A percentile compares a stretch with the other conserved stretches of the same genome.
phyloP scores from a whole-genome alignment of 495 filamentous ascomycete species.

The Hapsidospora chrysogenum region DNA sequence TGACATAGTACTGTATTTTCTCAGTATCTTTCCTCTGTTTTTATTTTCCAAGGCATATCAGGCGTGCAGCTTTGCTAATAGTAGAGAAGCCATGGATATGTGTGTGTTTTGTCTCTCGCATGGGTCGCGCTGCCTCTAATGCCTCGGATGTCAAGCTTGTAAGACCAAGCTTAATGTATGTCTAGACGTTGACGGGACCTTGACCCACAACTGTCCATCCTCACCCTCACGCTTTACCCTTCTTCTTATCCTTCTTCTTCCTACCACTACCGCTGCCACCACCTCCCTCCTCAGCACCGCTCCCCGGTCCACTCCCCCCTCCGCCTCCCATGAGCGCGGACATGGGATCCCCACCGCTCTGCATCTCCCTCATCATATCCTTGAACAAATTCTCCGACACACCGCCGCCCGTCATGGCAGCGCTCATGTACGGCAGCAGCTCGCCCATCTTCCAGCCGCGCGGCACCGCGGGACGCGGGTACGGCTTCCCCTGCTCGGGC shows the following conservation, averaged over 20 bases:
- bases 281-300: conserved; percentile 8
- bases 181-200: too few relatives aligned
- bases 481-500: conserved; percentile 40
- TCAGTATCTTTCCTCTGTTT: too few relatives aligned
- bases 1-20: too few relatives aligned
- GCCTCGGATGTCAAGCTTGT: too few relatives aligned
- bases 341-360: conserved; percentile 35
- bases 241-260: conserved; percentile 30
- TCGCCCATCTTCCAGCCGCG: conserved; percentile 82
- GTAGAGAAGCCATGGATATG: too few relatives aligned
- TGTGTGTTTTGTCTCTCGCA: conserved; percentile 7
- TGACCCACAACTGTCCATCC: background rate
- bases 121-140: too few relatives aligned
- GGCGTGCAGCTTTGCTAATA: too few relatives aligned
- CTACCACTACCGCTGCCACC: conserved; percentile 9
- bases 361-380: conserved; percentile 96
- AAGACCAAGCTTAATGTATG: too few relatives aligned
- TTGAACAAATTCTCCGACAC: conserved; percentile 93
- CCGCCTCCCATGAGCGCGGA: conserved; percentile 22
- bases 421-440: conserved; percentile 70
- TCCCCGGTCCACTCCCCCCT: conserved; percentile 9
- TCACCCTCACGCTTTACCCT: conserved; percentile 17
- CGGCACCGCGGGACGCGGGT: conserved; percentile 58
- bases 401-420: conserved; percentile 81
- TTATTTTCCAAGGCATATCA: too few relatives aligned